Percentiles rank a stretch among this genome's conserved stretches.
phyloP scores from a whole-genome alignment of 805 yeast genomes.

The Candida ponderosae region DNA sequence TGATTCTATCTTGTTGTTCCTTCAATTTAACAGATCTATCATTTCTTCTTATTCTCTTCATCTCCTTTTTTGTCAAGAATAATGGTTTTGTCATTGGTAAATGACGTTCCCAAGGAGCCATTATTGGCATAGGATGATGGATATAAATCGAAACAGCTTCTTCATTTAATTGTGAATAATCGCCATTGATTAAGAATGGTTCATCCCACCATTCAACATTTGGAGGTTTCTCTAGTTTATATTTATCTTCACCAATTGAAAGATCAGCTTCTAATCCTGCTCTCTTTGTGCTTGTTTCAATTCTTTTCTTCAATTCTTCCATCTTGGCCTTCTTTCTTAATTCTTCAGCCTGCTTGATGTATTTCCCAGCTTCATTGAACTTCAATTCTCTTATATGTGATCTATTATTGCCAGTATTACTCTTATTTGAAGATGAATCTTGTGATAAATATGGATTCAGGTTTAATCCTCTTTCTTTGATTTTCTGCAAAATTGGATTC shows the following conservation, averaged over 20 bases:
- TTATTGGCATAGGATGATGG: slow-evolving; percentile 72
- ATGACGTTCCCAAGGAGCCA: slow-evolving; percentile 49
- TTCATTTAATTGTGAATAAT: slow-evolving; percentile 30
- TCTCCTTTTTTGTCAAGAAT: slow-evolving; percentile 68
- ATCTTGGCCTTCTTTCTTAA: slow-evolving; percentile 33
- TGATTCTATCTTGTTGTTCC: slow-evolving; percentile 69
- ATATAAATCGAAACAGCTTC: slow-evolving; percentile 56
- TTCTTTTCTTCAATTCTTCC: slow-evolving; percentile 23
- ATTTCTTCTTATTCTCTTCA: slow-evolving; percentile 63
- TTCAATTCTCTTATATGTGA: slow-evolving; percentile 30
- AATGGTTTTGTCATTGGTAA: slow-evolving; percentile 35
- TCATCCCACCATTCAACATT: slow-evolving; percentile 86
- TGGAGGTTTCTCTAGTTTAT: slow-evolving; percentile 46
- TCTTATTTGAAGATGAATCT: slow-evolving; percentile 1
- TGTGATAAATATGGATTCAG: slow-evolving; percentile 28
- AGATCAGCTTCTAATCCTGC: slow-evolving; percentile 45
- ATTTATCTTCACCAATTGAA: slow-evolving; percentile 48
- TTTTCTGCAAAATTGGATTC: slow-evolving; percentile 17
- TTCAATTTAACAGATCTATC: slow-evolving; percentile 55
- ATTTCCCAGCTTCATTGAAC: slow-evolving; percentile 61
- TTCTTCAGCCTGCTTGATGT: slow-evolving; percentile 33
- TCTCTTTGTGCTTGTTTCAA: slow-evolving; percentile 24
- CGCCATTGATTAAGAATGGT: slow-evolving; percentile 35
- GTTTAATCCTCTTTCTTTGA: slow-evolving; percentile 15
- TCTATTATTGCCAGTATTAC: slow-evolving; percentile 3